Evolutionary conservation across 2,329 filamentous ascomycete species (phyloP), one percentile per base, ranked within the genome.

Genomic region (Aspergillus fischeri): DNA sequence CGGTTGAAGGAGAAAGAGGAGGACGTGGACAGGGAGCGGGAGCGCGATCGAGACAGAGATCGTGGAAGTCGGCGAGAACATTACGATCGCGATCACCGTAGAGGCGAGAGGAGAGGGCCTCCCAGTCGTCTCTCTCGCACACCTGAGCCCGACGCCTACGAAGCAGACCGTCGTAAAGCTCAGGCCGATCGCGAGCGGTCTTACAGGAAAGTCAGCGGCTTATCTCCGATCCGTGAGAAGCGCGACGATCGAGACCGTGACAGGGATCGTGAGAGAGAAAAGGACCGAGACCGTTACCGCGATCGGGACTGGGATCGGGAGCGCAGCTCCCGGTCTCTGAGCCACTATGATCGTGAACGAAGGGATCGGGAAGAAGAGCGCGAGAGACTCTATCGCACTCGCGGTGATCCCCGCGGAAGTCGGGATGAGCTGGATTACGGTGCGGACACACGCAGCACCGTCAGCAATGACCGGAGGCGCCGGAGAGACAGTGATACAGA

Each of bases 161-260:
- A 97, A 75, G 94, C 92, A 59, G 94, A 99, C 72, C 87, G 94
- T 63, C 89, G 92, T 68, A 94, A 93, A 74, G 93, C 93, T 47
- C 92, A 94, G 70, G 92, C 92, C 57, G 92, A 96, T 71, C 88
- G 95, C 50, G 95, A 97, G 77, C 89, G 92, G 63, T 92, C 95
- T 67, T 95, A 96, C 76, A 87, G 91, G 73, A 95, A 94, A 77
- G 86, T 86, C 77, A 89, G 88, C 63, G 78, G 83, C 66, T 70
- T 83, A 62, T 79, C 83, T 65, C 82, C 82, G 20, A 60, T 70
- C n/a, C 71, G 70, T 21, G 74, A 75, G 38, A 65, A 72, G 51
- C 68, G 70, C 7, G 71, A 74, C 29, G 65, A 72, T 29, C 64
- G 72, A 35, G 71, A 71, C 32, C 66, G 70, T 6, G 68, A 71